Evolutionary conservation across 805 yeast species (phyloP).

Genomic region (Schwanniomyces vanrijiae): DNA sequence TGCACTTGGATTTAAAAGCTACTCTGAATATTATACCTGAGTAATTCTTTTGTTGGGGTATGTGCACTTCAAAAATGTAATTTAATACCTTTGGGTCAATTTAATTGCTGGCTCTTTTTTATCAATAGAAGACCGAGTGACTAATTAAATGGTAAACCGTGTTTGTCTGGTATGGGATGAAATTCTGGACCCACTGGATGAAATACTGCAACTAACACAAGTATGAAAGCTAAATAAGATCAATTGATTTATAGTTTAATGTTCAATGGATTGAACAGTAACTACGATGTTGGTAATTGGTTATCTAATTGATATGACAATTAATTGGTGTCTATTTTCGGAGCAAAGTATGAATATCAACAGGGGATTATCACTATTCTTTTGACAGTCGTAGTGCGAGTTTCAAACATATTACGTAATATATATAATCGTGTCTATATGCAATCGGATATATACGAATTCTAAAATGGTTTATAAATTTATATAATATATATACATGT

Average conservation of each 20-base stretch:
- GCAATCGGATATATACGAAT: not conserved
- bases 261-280: not conserved
- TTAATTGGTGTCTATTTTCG: not conserved
- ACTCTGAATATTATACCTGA: not conserved
- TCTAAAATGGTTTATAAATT: not conserved
- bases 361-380: not conserved
- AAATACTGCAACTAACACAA: not conserved
- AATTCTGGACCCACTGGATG: not conserved
- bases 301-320: not conserved
- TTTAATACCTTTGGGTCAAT: not conserved
- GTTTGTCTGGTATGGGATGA: not conserved
- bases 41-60: not conserved
- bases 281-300: not conserved
- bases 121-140: not conserved
- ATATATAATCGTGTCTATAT: not conserved
- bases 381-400: not conserved
- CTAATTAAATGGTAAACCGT: not conserved
- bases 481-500: not conserved
- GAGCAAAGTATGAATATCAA: not conserved
- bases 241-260: not conserved
- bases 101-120: not conserved
- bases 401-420: not conserved
- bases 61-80: not conserved
- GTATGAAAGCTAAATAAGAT: not conserved
- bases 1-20: not conserved